Conservation (phyloP, 1,139 yeast species). For the Debaryomycetaceae sp. region DNA sequence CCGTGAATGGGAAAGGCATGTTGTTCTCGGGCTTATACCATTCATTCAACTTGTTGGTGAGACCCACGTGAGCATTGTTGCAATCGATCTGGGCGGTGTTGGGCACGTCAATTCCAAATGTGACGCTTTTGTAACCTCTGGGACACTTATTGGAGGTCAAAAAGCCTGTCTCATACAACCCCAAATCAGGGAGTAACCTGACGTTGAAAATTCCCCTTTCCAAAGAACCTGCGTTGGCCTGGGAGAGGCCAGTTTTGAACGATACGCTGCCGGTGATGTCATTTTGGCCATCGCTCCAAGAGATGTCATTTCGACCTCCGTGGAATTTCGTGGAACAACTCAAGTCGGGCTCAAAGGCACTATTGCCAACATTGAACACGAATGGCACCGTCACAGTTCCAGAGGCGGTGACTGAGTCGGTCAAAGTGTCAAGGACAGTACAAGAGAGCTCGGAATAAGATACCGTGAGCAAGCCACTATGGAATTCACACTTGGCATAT, state of each 20-base stretch:
- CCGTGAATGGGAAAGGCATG: conserved; percentile 6
- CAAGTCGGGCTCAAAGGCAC: conserved; percentile 19
- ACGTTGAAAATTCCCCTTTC: background rate
- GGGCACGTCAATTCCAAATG: no score
- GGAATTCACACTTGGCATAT: conserved; percentile 25
- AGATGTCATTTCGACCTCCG: conserved; percentile 23
- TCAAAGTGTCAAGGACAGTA: conserved; percentile 16
- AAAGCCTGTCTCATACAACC: no score
- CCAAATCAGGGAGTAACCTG: no score
- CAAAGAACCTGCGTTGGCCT: background rate
- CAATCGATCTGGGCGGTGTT: conserved; percentile 18
- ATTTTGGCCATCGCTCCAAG: conserved; percentile 26
- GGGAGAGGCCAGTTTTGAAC: conserved; percentile 11
- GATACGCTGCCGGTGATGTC: conserved; percentile 14
- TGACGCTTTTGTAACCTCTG: conserved; percentile 16
- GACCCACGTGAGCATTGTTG: conserved; percentile 16
- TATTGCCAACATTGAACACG: conserved; percentile 24
- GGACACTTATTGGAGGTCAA: conserved; percentile 2
- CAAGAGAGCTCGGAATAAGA: conserved; percentile 23
- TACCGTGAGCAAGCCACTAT: conserved; percentile 20
- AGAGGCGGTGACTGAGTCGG: conserved; percentile 12
- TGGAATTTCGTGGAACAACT: conserved; percentile 17
- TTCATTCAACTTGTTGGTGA: conserved; percentile 19
- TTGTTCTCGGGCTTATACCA: conserved; percentile 18
- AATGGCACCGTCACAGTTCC: conserved; percentile 19